Base-by-base conservation (phyloP, 2,329 filamentous ascomycete species). In the Sclerotinia spermophila region DNA sequence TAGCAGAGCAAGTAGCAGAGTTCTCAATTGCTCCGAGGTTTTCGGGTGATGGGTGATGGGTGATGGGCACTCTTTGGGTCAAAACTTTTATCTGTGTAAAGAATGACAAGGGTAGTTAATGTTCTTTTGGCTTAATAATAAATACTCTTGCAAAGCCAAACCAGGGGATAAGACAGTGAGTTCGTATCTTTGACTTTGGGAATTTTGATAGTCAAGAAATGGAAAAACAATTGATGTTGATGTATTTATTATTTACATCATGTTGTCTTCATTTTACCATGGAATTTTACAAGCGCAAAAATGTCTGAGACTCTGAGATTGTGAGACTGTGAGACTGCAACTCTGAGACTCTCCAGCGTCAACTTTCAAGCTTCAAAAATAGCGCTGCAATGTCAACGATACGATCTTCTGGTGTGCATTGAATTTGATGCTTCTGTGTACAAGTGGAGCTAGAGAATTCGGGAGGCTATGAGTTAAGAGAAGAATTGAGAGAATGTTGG, bases 321-420 rank as follows among this genome's bases (percentile, higher is more conserved):
- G 11, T n/a, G 24, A 51, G 45, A 51, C 24, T 27, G 24, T 4
- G 48, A 51, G 48, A 27, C 48, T 51, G 17, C 24, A 15, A 7
- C n/a, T 38, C 62, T 30, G 62, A 65, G 45, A 65, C 62, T 40
- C 45, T 53, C 19, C 62, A 21, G 45, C 62, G 62, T 40, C n/a
- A 65, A 65, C 24, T n/a, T 40, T n/a, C 27, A 40, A 53, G 45
- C 33, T 27, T n/a, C 15, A 24, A 35, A 3, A 30, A 53, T 60
- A 6, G 58, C 13, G 61, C 61, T 51, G 44, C 21, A 38, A 35
- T 38, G 44, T 38, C 61, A 64, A 64, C 44, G 61, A 35, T 64
- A 64, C 30, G 44, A 51, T 38, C 21, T 27, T 35, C 42, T n/a
- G 27, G 30, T 38, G 21, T 27, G 21, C 44, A 64, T 64, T 4